Conservation (phyloP, 371 early-diverging fungal species). For the Lichtheimia ramosa region DNA sequence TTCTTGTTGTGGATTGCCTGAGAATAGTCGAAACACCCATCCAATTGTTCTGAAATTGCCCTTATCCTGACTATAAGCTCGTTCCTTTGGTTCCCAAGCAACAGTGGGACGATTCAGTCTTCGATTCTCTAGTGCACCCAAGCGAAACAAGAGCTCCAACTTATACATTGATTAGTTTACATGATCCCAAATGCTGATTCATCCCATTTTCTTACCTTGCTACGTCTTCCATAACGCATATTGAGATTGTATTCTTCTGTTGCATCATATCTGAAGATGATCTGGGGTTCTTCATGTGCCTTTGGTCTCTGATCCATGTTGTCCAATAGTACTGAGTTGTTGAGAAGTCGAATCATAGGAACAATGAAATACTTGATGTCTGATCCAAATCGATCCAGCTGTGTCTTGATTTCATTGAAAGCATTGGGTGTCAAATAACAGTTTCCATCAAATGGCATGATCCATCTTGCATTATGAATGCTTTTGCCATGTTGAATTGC, state of each 20-base stretch:
- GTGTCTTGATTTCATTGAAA: conserved; percentile 60
- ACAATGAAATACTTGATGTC: conserved; percentile 65
- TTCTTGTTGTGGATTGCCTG: conserved; percentile 68
- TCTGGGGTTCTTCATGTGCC: conserved; percentile 70
- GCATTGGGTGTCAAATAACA: conserved; percentile 62
- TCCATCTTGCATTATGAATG: conserved; percentile 60
- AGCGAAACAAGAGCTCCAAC: conserved; percentile 65
- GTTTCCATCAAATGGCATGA: conserved; percentile 74
- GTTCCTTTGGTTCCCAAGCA: conserved; percentile 61
- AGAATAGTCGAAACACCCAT: conserved; percentile 70
- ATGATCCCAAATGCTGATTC: neutral
- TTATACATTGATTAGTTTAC: conserved; percentile 8
- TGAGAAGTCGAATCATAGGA: conserved; percentile 67
- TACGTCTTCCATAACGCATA: conserved; percentile 74
- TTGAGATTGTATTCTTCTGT: conserved; percentile 61
- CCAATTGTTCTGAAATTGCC: conserved; percentile 66
- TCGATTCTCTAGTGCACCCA: conserved; percentile 61
- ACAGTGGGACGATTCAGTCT: conserved; percentile 60
- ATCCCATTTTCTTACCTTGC: conserved; percentile 55
- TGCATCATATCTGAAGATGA: conserved; percentile 66
- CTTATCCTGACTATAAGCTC: conserved; percentile 54
- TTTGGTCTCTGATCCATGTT: conserved; percentile 59
- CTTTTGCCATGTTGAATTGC: conserved; percentile 60
- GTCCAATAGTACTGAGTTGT: conserved; percentile 58
- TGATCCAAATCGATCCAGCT: conserved; percentile 50